Conservation (phyloP, 2,329 filamentous ascomycete species). For the Penicillium sp. region DNA sequence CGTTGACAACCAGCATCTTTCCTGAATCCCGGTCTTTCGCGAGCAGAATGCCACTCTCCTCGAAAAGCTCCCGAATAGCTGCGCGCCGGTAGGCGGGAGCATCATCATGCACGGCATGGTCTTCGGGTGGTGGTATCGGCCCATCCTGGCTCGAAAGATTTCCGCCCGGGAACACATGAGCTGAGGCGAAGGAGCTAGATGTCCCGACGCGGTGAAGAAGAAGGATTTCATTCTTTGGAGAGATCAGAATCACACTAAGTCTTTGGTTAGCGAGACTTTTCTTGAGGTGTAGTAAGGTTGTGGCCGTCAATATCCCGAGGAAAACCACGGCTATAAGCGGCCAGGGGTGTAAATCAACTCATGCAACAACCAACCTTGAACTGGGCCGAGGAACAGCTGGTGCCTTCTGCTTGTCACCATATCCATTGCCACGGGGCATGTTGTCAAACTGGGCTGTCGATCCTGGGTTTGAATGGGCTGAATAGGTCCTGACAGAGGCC, state of each 20-base stretch:
- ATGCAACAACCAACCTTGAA: slow-evolving; percentile 49
- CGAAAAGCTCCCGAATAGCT: slow-evolving; percentile 87
- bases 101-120: slow-evolving; percentile 62
- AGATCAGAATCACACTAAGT: slow-evolving; percentile 73
- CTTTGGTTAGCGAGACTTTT: neutral
- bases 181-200: slow-evolving; percentile 79
- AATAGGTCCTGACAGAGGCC: slow-evolving; percentile 10
- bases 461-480: slow-evolving; percentile 7
- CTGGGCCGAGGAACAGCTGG: slow-evolving; percentile 57
- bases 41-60: slow-evolving; percentile 86
- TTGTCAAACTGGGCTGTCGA: slow-evolving; percentile 4
- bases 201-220: slow-evolving; percentile 80
- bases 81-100: slow-evolving; percentile 70
- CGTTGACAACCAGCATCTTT: slow-evolving; percentile 57
- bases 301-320: neutral
- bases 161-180: slow-evolving; percentile 93
- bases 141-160: slow-evolving; percentile 75
- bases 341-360: neutral
- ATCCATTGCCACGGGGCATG: slow-evolving; percentile 22
- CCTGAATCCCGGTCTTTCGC: slow-evolving; percentile 47
- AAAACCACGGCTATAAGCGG: neutral
- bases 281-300: neutral
- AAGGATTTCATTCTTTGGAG: slow-evolving; percentile 79
- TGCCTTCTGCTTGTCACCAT: slow-evolving; percentile 31
- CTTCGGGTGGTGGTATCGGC: slow-evolving; percentile 46